Evolutionary conservation across 805 yeast species (phyloP), one percentile per base, ranked within the genome.

Genomic region (Hanseniaspora taiwanica): DNA sequence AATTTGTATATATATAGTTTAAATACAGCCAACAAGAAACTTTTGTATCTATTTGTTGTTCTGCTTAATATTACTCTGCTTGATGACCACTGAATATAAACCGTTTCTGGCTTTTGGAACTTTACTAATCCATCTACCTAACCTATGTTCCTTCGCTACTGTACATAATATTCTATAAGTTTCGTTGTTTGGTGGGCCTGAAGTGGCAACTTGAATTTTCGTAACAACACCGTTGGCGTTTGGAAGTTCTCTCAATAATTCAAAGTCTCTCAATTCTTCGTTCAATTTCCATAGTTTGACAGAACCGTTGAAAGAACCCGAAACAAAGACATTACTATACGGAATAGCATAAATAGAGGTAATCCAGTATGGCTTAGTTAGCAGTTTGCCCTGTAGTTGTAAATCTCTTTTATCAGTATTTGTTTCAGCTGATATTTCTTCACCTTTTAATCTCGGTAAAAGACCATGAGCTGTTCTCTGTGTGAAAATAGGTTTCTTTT

Each of bases 271-370:
- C 50, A 78, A 54, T 39, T 74, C 77, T 38, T 72, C 78, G 38
- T 69, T 71, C 21, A 89, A 56, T 53, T 74, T 73, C 97, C 97
- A 91, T 36, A 85, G 69, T 44, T 71, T 75, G 40, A 91, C 58
- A 7, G 66, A 56, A 3, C 97, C 96, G 53, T 76, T 72, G 78
- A 84, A 81, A 2, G 97, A 87, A 1, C 98, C 98, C 10, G 85
- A 74, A 35, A 89, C 64, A 53, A 91, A 84, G 5, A 84, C 59
- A 54, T 91, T 86, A 10, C 87, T 72, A 56, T 74, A 89, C 14
- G 97, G 96, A 18, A 89, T 64, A 0, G 94, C 84, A 50, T 78
- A 69, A 8, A 89, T 58, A 1, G 86, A 68, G 0, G 96, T 85
- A 49, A 91, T 80, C 81, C 89, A 78, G 51, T 79, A 81, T 21